Conservation (phyloP, 768 basidiomycete genomes). For the Mycena kentingensis region DNA sequence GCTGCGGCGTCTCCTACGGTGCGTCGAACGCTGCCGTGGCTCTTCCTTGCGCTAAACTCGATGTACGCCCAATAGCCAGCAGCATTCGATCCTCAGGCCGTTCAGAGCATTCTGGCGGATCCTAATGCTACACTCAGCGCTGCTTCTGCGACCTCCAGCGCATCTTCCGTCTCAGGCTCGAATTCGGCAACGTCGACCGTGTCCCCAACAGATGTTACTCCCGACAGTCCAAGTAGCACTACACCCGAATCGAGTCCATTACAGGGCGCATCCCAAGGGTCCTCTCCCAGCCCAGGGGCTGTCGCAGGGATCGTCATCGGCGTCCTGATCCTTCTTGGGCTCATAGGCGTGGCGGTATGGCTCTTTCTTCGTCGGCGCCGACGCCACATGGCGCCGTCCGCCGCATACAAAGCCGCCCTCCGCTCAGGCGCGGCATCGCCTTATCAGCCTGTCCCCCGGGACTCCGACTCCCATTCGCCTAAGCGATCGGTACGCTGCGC, state of each 20-base stretch:
- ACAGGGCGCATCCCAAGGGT: slow-evolving; percentile 5
- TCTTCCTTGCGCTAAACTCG: background rate
- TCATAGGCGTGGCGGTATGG: slow-evolving; percentile 23
- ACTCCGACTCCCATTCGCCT: background rate
- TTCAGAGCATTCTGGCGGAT: background rate
- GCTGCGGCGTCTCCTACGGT: slow-evolving; percentile 4
- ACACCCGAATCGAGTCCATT: background rate
- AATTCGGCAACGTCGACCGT: background rate
- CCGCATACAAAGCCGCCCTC: slow-evolving; percentile 19
- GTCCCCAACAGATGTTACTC: background rate
- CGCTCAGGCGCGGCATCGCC: slow-evolving; percentile 8
- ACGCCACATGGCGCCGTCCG: slow-evolving; percentile 17
- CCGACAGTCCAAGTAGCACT: slow-evolving; percentile 30
- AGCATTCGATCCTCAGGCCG: slow-evolving; percentile 2
- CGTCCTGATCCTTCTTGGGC: slow-evolving; percentile 37
- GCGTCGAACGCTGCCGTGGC: background rate
- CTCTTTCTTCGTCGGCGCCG: slow-evolving; percentile 8
- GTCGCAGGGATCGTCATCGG: slow-evolving; percentile 53
- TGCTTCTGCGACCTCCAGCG: background rate
- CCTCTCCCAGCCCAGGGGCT: slow-evolving; percentile 36
- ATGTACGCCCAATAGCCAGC: background rate
- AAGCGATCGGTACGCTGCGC: slow-evolving; percentile 8
- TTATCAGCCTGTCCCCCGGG: slow-evolving; percentile 6
- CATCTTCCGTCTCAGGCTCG: background rate
- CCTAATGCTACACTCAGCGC: background rate